Conservation (phyloP, 345 rosid genomes). For the Alliaria petiolata region DNA sequence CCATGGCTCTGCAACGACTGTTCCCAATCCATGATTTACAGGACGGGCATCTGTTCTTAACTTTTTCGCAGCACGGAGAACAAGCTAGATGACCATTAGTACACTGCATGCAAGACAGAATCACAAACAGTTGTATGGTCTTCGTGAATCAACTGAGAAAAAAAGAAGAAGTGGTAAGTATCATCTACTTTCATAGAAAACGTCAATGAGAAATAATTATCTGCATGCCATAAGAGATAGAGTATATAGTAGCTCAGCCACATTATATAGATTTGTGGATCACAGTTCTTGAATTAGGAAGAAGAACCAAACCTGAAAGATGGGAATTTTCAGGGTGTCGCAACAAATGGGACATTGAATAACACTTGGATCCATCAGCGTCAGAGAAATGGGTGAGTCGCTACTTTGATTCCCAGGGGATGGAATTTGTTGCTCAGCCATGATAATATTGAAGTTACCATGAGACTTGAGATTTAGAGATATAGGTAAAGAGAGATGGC, state of each 20-base stretch:
- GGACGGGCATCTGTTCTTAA: conserved; percentile 37
- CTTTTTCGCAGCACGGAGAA: conserved; percentile 33
- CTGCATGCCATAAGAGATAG: not conserved
- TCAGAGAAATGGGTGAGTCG: not conserved
- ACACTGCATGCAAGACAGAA: conserved; percentile 30
- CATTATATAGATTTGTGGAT: too few species aligned
- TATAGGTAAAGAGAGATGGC: not conserved
- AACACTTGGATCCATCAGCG: not conserved
- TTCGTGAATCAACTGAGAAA: too few species aligned
- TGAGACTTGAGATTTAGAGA: not conserved
- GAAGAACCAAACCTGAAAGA: not conserved
- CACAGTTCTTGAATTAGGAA: not conserved
- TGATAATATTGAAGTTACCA: not conserved
- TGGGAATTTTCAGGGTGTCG: not conserved
- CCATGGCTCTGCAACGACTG: not conserved
- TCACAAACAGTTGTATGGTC: not conserved
- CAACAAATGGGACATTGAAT: not conserved
- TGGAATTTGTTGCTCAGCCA: not conserved
- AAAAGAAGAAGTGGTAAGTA: too few species aligned
- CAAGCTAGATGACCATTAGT: conserved; percentile 55
- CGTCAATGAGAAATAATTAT: too few species aligned
- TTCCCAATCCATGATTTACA: conserved; percentile 37
- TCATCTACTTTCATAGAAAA: too few species aligned
- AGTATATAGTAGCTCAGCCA: too few species aligned
- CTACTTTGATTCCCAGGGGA: too few species aligned